Base-by-base conservation (phyloP, 129 eudicot genomes). In the Chrysanthemum makinoi region DNA sequence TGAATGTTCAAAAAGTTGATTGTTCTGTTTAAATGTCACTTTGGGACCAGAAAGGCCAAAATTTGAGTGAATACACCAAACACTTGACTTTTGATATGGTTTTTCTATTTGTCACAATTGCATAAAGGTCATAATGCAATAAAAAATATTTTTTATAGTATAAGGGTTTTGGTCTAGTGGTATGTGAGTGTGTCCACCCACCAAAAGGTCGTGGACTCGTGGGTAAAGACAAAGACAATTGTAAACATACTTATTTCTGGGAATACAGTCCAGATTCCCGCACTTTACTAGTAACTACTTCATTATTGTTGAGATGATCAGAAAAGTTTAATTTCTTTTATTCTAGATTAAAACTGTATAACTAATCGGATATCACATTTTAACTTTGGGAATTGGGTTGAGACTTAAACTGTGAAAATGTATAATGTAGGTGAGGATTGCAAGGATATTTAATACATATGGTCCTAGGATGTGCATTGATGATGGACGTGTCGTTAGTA, bases 381-480 rank as follows among this genome's bases (percentile, higher is more conserved):
- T 39, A 39, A 39, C 46, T 39, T 39, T 39, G 10, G 46, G 9
- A 39, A 39, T 35, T 7, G 10, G 46, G 46, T 6, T 39, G 46
- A 39, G 46, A 39, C 46, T 39, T 39, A 16, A 44, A 61, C 58
- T 0, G 19, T 65, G 24, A 17, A 69, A 19, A 26, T 46, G 20
- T n/a, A 54, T 4, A 8, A 63, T 33, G 49, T 69, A 91, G 95
- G 96, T 89, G 61, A 78, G 96, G 69, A 93, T 89, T 72, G 96
- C 96, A 11, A 83, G 98, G 87, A 89, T 93, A 64, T 93, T 89
- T 55, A 93, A 93, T 80, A 93, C 96, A n/a, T 93, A 93, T 74
- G 98, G 98, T 6, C 98, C 98, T 62, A 73, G 96, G 73, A 93
- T 93, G 98, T 87, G 90, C 84, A 93, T 93, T 35, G 98, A 93